Conservation (phyloP, 2,329 filamentous ascomycete genomes). For the Leptographium radiaticola region DNA sequence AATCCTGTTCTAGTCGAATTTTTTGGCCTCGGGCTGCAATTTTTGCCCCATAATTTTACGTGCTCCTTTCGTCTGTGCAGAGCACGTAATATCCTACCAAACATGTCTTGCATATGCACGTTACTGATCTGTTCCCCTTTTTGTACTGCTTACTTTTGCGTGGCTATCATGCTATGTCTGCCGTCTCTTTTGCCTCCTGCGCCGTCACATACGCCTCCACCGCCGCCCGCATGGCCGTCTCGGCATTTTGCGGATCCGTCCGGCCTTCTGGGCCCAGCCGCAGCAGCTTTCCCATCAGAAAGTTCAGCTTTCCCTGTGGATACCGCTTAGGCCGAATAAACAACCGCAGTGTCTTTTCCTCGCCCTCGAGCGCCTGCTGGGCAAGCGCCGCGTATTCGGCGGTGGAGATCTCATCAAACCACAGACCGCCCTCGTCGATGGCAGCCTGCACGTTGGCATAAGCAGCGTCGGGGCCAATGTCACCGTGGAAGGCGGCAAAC, state of each 20-base stretch:
- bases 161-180: too few species aligned
- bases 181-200: too few species aligned
- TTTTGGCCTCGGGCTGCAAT: neutral
- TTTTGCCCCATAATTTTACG: neutral
- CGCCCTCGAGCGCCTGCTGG: slow-evolving; percentile 27
- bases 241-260: slow-evolving; percentile 39
- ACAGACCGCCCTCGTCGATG: slow-evolving; percentile 34
- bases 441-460: slow-evolving; percentile 24
- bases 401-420: slow-evolving; percentile 38
- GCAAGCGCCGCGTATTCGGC: slow-evolving; percentile 37
- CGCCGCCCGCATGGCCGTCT: slow-evolving; percentile 27
- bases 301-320: slow-evolving; percentile 48
- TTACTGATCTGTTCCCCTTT: too few species aligned
- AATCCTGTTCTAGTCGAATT: slow-evolving; percentile 10
- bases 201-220: slow-evolving; percentile 14
- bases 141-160: too few species aligned
- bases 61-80: too few species aligned
- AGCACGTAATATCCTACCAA: too few species aligned
- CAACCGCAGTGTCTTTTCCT: slow-evolving; percentile 32
- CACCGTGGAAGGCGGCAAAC: slow-evolving; percentile 35
- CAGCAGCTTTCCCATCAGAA: slow-evolving; percentile 46
- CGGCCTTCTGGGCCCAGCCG: slow-evolving; percentile 37
- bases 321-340: slow-evolving; percentile 30
- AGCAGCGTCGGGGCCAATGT: slow-evolving; percentile 18
- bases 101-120: too few species aligned